Percentiles rank a stretch among this genome's conserved stretches.
Conservation (phyloP, 306 rosid species). For the Delonix regia region DNA sequence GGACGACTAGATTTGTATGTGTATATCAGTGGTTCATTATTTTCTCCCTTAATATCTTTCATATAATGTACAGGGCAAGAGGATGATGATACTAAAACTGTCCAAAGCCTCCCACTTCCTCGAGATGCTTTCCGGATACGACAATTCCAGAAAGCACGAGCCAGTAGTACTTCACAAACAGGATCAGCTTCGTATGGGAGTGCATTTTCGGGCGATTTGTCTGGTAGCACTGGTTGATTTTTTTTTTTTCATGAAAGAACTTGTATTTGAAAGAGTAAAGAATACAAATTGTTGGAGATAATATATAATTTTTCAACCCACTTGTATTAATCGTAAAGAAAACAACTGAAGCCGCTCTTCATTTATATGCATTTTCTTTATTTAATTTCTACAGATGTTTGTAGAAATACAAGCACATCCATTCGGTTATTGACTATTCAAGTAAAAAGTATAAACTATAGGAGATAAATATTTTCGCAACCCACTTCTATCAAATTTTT, state of each 20-base stretch:
- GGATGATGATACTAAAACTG: conserved; percentile 75
- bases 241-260: background rate
- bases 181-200: conserved; percentile 96
- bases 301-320: background rate
- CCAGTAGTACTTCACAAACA: conserved; percentile 71
- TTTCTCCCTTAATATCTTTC: background rate
- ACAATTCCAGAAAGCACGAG: conserved; percentile 84
- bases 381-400: too few relatives aligned
- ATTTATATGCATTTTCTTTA: background rate
- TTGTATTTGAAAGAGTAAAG: background rate
- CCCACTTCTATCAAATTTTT: too few relatives aligned
- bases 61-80: conserved; percentile 57
- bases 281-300: background rate
- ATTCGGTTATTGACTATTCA: too few relatives aligned
- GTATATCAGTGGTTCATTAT: background rate
- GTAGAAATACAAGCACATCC: too few relatives aligned
- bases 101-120: conserved; percentile 90
- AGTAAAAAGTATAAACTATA: too few relatives aligned
- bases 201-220: conserved; percentile 85
- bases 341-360: background rate
- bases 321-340: background rate
- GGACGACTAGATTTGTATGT: background rate
- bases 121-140: conserved; percentile 87
- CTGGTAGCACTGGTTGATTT: conserved; percentile 83
- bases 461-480: too few relatives aligned